These are phyloP conservation scores for Croton laevigatus DNA, from an alignment of 441 rosid species.

Conservation along the genomic window DNA sequence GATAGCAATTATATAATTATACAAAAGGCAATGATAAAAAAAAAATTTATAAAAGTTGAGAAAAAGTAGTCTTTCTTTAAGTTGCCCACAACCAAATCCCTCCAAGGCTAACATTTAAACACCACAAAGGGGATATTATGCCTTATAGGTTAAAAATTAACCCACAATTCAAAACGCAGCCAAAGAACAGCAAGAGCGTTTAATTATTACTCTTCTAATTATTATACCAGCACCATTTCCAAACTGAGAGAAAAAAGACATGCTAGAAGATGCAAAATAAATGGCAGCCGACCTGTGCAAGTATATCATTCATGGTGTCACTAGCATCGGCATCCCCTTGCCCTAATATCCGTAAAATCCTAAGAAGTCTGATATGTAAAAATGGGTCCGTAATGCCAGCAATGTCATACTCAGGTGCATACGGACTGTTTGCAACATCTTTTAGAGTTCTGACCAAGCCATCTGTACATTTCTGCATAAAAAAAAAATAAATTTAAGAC, in stretches of 20 bases:
- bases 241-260: conserved; percentile 7
- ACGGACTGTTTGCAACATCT: conserved; percentile 91
- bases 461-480: conserved; percentile 87
- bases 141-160: no score
- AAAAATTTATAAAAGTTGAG: no score
- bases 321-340: conserved; percentile 97
- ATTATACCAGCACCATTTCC: neutral
- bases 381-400: conserved; percentile 97
- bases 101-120: no score
- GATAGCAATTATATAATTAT: no score
- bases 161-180: no score
- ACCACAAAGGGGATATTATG: no score
- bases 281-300: conserved; percentile 78
- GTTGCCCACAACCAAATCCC: no score
- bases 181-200: no score
- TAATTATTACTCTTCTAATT: no score
- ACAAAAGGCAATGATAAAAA: no score
- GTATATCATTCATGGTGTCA: conserved; percentile 96
- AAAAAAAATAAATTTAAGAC: conserved; percentile 22
- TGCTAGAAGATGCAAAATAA: no score
- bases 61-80: no score
- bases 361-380: conserved; percentile 93
- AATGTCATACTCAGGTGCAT: conserved; percentile 97
- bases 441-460: conserved; percentile 80
- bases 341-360: conserved; percentile 78